Percentiles rank a stretch among this genome's conserved stretches.
Conservation (phyloP, 2,329 filamentous ascomycete species). For the Lachnellula willkommii region DNA sequence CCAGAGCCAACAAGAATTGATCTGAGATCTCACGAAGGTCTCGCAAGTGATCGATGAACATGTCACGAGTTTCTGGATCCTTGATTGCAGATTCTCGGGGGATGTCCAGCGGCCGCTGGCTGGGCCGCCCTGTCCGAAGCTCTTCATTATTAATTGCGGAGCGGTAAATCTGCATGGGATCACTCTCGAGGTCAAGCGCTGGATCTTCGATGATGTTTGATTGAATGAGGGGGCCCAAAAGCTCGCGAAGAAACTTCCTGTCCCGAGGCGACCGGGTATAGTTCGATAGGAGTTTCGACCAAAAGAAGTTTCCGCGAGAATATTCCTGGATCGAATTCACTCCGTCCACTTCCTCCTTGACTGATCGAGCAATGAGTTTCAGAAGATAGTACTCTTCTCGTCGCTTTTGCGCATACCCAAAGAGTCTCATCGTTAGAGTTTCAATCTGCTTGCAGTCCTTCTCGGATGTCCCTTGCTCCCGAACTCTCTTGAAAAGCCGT, state of each 20-base stretch:
- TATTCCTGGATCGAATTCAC: conserved; percentile 75
- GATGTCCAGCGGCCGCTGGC: conserved; percentile 75
- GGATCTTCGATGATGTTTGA: conserved; percentile 92
- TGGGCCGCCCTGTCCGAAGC: conserved; percentile 80
- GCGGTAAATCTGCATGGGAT: conserved; percentile 94
- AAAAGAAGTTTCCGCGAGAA: conserved; percentile 85
- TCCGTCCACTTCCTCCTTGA: conserved; percentile 77
- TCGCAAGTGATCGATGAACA: conserved; percentile 91
- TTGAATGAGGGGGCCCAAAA: conserved; percentile 78
- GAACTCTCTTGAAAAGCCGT: conserved; percentile 75
- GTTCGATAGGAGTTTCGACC: conserved; percentile 77
- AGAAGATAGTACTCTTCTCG: conserved; percentile 95
- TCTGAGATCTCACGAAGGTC: conserved; percentile 93
- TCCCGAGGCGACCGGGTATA: conserved; percentile 90
- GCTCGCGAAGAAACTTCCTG: conserved; percentile 82
- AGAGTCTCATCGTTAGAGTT: conserved; percentile 90
- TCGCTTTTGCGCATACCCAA: conserved; percentile 94
- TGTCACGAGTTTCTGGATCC: conserved; percentile 83
- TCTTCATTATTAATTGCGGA: conserved; percentile 97
- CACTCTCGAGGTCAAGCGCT: conserved; percentile 86
- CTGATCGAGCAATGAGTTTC: conserved; percentile 77
- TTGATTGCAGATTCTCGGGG: conserved; percentile 91
- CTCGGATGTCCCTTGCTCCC: conserved; percentile 78
- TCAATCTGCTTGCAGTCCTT: conserved; percentile 92
- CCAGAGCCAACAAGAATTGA: conserved; percentile 75